phyloP scores from a whole-genome alignment of 1,284 basidiomycete genomes.

The Pseudozyma flocculosa region DNA sequence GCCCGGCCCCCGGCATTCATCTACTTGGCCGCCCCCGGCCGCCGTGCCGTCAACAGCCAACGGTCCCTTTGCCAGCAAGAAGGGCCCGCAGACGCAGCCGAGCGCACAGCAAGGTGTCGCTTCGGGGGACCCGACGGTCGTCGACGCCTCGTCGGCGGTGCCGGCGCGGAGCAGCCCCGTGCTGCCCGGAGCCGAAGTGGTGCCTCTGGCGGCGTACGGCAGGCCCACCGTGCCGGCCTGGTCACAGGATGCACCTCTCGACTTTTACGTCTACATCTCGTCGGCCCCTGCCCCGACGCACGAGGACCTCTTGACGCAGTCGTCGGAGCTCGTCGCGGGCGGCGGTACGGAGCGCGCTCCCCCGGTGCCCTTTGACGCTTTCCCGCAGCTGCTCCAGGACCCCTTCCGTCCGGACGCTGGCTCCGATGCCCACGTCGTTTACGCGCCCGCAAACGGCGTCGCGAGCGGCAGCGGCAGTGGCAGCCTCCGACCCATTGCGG shows the following conservation, averaged over 20 bases:
- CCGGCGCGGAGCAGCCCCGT: no score
- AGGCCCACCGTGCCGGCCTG: slow-evolving; percentile 16
- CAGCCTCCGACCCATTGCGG: slow-evolving; percentile 19
- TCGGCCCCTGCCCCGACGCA: slow-evolving; percentile 10
- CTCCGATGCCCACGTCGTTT: slow-evolving; percentile 1
- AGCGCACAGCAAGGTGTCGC: no score
- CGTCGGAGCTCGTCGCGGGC: slow-evolving; percentile 20
- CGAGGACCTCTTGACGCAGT: slow-evolving; percentile 25
- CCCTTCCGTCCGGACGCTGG: slow-evolving; percentile 1
- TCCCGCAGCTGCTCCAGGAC: slow-evolving; percentile 22
- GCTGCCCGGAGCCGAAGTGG: no score
- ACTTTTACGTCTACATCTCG: slow-evolving; percentile 41
- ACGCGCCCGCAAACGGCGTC: not conserved
- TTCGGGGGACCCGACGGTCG: no score
- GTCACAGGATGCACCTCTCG: slow-evolving; percentile 15
- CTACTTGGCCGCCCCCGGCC: no score
- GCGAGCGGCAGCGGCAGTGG: not conserved
- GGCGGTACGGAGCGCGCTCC: slow-evolving; percentile 7
- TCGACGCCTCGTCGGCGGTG: no score
- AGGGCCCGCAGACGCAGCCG: no score
- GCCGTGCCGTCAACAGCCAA: no score
- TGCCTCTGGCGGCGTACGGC: no score
- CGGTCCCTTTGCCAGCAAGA: no score
- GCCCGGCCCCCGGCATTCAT: no score
- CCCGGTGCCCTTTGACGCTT: slow-evolving; percentile 22